These are phyloP conservation scores for Glonium stellatum DNA, from an alignment of 495 filamentous ascomycete genomes.

Conservation along the genomic window DNA sequence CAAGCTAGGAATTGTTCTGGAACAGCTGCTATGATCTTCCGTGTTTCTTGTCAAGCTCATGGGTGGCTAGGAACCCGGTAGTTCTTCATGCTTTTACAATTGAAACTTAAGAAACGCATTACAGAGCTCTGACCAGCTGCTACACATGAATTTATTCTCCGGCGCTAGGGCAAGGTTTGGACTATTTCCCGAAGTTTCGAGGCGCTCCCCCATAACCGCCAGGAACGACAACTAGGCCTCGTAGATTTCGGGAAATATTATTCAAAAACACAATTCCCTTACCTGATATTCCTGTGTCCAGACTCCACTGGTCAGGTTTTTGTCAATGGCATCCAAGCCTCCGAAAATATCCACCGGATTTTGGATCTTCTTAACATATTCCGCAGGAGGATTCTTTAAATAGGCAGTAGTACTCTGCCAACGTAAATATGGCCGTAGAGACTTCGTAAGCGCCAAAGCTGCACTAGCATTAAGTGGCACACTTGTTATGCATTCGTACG, in stretches of 20 bases:
- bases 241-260: background rate
- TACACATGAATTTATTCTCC: no score
- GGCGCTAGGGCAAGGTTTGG: no score
- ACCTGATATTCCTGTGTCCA: conserved; percentile 32
- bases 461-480: conserved; percentile 28
- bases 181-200: no score
- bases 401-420: conserved; percentile 34
- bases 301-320: conserved; percentile 18
- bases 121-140: no score
- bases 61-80: no score
- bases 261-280: background rate
- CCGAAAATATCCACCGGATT: conserved; percentile 28
- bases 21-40: no score
- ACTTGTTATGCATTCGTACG: conserved; percentile 26
- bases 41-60: no score
- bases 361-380: conserved; percentile 35
- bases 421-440: conserved; percentile 28
- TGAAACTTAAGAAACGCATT: no score
- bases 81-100: no score
- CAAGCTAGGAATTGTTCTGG: no score
- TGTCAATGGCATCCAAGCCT: conserved; percentile 25
- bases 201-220: no score
- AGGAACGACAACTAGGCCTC: no score
- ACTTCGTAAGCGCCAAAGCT: conserved; percentile 22
- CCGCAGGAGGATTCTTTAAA: conserved; percentile 32